Evolutionary conservation across 2,329 filamentous ascomycete genomes (phyloP), one percentile per base, ranked within the genome.

Genomic region (Rutstroemia sp.): DNA sequence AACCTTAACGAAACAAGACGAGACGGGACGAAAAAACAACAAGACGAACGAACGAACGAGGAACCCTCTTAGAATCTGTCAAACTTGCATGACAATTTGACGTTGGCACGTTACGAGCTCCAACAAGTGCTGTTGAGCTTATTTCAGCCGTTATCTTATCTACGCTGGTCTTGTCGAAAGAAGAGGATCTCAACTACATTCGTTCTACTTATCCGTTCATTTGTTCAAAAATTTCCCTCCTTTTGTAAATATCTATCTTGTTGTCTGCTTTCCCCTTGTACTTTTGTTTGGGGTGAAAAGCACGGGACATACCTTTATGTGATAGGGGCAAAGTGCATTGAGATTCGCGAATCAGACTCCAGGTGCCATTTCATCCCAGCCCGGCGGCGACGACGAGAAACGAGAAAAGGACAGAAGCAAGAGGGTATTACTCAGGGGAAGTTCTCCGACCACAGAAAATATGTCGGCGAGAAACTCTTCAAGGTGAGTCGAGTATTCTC

Each of bases 71-170:
- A 12, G 30, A 34, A 34, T 34, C 21, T 46, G 37, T 55, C 39
- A 38, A 55, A 55, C 23, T 25, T 55, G 46, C 46, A 55, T 50
- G 39, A n/a, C 39, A 18, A 10, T 42, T n/a, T 42, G 19, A 18
- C 39, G 10, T 42, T 19, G n/a, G 39, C 16, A 25, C 9, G 34
- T 46, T 23, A 54, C 37, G 52, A 34, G 46, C 53, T 50, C 19
- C 53, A 55, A 55, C 46, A 50, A 55, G 53, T 55, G 53, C 53
- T 55, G 53, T 50, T 50, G 53, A 55, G 53, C 53, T 55, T 50
- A 49, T 25, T 42, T 27, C 37, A 8, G 16, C n/a, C 25, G 30
- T 38, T 44, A 10, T 6, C 14, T 14, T 34, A 25, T 6, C 14
- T 23, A 14, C 25, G 23, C 41, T 34, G 18, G 21, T 21, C 42